These are phyloP conservation scores for Aspergillus sp. DNA, from an alignment of 2,329 filamentous ascomycete species.

Conservation along the genomic window DNA sequence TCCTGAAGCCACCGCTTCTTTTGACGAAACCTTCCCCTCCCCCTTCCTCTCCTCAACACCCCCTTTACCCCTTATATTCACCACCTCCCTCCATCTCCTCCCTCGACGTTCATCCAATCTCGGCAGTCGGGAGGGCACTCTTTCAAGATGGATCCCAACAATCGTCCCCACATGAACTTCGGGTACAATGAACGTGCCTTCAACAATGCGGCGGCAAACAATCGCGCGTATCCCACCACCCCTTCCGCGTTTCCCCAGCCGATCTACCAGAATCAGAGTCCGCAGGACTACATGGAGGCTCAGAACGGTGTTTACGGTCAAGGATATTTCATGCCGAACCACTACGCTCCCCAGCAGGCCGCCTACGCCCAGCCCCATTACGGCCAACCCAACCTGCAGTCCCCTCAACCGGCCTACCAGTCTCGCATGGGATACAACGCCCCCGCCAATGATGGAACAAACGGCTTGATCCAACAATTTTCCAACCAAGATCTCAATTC, in stretches of 20 bases:
- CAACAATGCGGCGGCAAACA: slow-evolving; percentile 58
- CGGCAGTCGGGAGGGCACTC: slow-evolving; percentile 44
- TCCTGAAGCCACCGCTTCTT: slow-evolving; percentile 26
- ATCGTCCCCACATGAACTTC: slow-evolving; percentile 53
- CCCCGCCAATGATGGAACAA: slow-evolving; percentile 81
- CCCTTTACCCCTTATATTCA: slow-evolving; percentile 16
- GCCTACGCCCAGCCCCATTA: slow-evolving; percentile 57
- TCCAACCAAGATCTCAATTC: slow-evolving; percentile 91
- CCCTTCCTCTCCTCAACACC: slow-evolving; percentile 17
- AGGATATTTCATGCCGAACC: slow-evolving; percentile 67
- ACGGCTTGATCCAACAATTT: slow-evolving; percentile 91
- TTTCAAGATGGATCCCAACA: slow-evolving; percentile 57
- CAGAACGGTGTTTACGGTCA: slow-evolving; percentile 48
- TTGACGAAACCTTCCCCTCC: slow-evolving; percentile 18
- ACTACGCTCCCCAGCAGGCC: slow-evolving; percentile 58
- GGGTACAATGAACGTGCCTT: slow-evolving; percentile 67
- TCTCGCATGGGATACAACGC: slow-evolving; percentile 57
- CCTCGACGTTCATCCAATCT: slow-evolving; percentile 39
- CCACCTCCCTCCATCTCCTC: slow-evolving; percentile 7
- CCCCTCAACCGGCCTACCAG: slow-evolving; percentile 60
- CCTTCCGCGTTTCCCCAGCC: slow-evolving; percentile 96
- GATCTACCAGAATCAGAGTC: slow-evolving; percentile 67
- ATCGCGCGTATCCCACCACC: slow-evolving; percentile 80
- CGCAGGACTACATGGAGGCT: slow-evolving; percentile 64
- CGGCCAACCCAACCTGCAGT: slow-evolving; percentile 58